These are phyloP conservation scores for Garcia nutans DNA, from an alignment of 345 rosid genomes.

Conservation along the genomic window DNA sequence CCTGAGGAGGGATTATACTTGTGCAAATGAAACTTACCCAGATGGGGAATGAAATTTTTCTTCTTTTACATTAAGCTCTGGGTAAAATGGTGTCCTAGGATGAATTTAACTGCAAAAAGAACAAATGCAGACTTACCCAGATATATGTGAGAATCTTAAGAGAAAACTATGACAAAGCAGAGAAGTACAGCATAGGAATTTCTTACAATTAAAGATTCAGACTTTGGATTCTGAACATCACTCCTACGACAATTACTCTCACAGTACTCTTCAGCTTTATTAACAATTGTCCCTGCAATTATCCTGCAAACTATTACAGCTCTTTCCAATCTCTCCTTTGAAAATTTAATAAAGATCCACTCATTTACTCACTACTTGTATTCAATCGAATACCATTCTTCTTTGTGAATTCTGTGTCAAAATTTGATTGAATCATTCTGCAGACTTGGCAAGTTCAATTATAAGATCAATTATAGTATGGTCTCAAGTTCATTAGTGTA, in stretches of 20 bases:
- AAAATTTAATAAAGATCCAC: constrained; percentile 25
- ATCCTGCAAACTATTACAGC: constrained; percentile 44
- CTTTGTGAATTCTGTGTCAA: constrained; percentile 26
- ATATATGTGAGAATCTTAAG: constrained; percentile 20
- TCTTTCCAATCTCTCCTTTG: constrained; percentile 30
- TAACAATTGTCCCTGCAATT: constrained; percentile 32
- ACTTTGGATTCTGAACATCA: constrained; percentile 7
- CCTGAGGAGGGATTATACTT: too few relatives aligned
- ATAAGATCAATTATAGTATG: too few relatives aligned
- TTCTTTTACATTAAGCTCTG: too few relatives aligned
- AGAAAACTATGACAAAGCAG: constrained; percentile 47
- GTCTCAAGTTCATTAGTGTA: too few relatives aligned
- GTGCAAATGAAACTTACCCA: too few relatives aligned
- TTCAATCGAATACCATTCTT: constrained; percentile 35
- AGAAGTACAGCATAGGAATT: constrained; percentile 44
- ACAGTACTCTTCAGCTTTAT: constrained; percentile 17
- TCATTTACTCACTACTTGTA: constrained; percentile 32
- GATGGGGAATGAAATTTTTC: too few relatives aligned
- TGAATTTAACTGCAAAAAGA: not conserved
- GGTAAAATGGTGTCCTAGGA: too few relatives aligned
- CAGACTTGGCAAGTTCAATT: constrained; percentile 42
- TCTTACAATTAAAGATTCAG: constrained; percentile 28
- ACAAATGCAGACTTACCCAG: not conserved
- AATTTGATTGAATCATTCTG: constrained; percentile 35
- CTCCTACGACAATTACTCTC: constrained; percentile 23